Conservation (phyloP, 2,329 filamentous ascomycete species). For the Trichoderma polysporum region DNA sequence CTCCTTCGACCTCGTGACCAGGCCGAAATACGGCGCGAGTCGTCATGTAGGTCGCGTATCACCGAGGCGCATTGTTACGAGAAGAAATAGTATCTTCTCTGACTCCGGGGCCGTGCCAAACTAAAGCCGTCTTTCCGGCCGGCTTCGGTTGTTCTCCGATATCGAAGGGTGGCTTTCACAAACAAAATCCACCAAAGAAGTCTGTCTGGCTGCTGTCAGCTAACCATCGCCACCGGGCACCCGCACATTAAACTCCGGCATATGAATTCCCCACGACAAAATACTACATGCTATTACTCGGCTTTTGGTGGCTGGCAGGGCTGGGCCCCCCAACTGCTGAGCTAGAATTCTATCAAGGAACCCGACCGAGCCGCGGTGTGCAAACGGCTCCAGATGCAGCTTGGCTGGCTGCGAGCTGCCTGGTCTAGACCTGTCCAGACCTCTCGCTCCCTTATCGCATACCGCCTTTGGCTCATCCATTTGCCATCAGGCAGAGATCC, state of each 20-base stretch:
- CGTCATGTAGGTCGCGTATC: not conserved
- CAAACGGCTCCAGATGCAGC: not conserved
- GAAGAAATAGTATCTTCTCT: not conserved
- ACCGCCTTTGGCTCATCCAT: not conserved
- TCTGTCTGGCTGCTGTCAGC: not conserved
- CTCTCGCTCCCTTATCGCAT: not conserved
- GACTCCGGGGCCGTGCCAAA: not conserved
- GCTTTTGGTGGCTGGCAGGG: not conserved
- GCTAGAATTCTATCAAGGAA: not conserved
- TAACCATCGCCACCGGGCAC: conserved; percentile 3
- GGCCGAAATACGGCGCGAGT: not conserved
- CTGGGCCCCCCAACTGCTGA: not conserved
- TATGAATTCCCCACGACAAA: not conserved
- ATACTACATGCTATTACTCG: not conserved
- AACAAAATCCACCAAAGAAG: not conserved
- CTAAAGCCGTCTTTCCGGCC: not conserved
- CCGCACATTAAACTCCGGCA: not conserved
- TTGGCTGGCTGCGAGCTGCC: not conserved
- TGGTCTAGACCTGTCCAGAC: conserved; percentile 14
- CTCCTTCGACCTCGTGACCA: not conserved
- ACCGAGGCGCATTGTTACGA: not conserved
- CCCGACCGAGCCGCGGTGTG: conserved; percentile 4
- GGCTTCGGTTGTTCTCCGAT: conserved; percentile 1
- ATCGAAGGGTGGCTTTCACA: not conserved
- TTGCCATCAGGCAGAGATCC: not conserved